Conservation (phyloP, 106 monocot genomes). For the Phalaenopsis aphrodite region DNA sequence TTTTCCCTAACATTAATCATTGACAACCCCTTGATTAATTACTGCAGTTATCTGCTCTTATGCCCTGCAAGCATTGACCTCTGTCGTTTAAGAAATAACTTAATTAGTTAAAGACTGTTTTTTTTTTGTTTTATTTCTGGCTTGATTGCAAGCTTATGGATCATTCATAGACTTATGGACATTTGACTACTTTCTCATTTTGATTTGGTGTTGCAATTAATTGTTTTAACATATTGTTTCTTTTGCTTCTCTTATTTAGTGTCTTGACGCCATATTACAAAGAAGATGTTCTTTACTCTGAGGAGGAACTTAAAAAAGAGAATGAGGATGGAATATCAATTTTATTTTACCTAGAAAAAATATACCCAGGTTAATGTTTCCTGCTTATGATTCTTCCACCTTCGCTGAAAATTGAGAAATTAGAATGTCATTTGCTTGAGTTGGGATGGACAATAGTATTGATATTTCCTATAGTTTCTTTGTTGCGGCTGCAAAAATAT, state of each 20-base stretch:
- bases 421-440: neutral
- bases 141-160: neutral
- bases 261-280: conserved; percentile 95
- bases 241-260: conserved; percentile 26
- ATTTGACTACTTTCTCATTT: neutral
- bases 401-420: neutral
- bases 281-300: conserved; percentile 86
- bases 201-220: neutral
- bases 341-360: conserved; percentile 77
- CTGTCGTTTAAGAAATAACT: neutral
- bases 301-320: conserved; percentile 69
- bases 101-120: neutral
- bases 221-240: conserved; percentile 5
- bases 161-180: neutral
- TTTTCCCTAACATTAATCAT: no score
- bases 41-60: neutral
- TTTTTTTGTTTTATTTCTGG: neutral
- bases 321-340: conserved; percentile 96
- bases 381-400: neutral
- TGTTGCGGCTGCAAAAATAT: neutral
- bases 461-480: neutral
- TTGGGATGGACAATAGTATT: neutral
- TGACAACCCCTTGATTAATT: no score
- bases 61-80: neutral
- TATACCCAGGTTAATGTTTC: conserved; percentile 67